These are phyloP conservation scores for Penicillium coprophilum DNA, from an alignment of 495 filamentous ascomycete genomes.

Conservation along the genomic window DNA sequence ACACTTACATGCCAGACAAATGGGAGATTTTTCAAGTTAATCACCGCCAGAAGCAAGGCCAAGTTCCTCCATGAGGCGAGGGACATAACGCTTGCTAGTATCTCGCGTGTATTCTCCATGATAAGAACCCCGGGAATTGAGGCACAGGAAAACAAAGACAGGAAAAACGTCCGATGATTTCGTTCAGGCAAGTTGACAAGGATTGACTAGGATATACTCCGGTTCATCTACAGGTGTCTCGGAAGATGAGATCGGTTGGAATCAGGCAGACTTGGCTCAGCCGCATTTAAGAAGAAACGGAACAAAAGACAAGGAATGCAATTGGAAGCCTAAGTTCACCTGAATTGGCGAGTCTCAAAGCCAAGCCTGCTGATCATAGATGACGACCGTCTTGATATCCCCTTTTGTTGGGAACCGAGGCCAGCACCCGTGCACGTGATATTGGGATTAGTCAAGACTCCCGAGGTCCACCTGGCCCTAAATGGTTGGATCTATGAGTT, in stretches of 20 bases:
- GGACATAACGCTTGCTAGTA: slow-evolving; percentile 25
- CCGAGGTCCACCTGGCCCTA: not conserved
- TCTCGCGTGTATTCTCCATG: slow-evolving; percentile 27
- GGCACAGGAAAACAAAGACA: not conserved
- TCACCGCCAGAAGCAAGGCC: slow-evolving; percentile 52
- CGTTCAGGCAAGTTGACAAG: slow-evolving; percentile 6
- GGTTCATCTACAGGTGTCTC: slow-evolving; percentile 4
- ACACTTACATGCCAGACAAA: slow-evolving; percentile 64
- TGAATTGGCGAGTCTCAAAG: not conserved
- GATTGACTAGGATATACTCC: slow-evolving; percentile 12
- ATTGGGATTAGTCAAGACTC: slow-evolving; percentile 1
- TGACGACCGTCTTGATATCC: slow-evolving; percentile 8
- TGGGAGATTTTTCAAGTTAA: slow-evolving; percentile 63
- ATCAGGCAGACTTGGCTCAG: not conserved
- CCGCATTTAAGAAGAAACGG: slow-evolving; percentile 6
- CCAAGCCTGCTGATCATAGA: slow-evolving; percentile 17
- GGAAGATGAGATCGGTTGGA: not conserved
- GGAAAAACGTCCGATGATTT: not conserved
- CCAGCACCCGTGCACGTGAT: slow-evolving; percentile 13
- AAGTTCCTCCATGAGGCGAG: slow-evolving; percentile 53
- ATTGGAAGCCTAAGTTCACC: not conserved
- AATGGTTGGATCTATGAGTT: not conserved
- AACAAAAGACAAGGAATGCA: not conserved
- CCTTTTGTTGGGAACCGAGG: slow-evolving; percentile 23
- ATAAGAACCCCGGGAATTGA: not conserved